Percentiles rank a stretch among this genome's conserved stretches.
Evolutionary conservation across 2,329 filamentous ascomycete genomes (phyloP).

Genomic region (Xylariaceae sp.): DNA sequence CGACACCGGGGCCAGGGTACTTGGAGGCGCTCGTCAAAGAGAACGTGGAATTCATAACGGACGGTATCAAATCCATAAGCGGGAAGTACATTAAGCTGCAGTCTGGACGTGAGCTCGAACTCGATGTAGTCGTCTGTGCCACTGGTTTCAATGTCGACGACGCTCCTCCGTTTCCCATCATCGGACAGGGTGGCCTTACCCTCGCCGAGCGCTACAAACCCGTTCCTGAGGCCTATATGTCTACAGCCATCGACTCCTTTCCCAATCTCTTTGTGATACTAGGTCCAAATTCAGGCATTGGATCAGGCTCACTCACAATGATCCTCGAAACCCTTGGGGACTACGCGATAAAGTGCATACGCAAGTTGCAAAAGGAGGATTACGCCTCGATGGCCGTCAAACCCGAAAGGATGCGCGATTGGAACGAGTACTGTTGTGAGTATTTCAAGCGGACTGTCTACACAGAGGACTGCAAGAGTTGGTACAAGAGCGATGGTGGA

Average conservation of each 20-base stretch:
- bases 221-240: conserved; percentile 41
- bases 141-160: too few relatives aligned
- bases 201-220: conserved; percentile 37
- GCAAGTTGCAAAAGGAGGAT: conserved; percentile 45
- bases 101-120: too few relatives aligned
- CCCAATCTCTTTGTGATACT: conserved; percentile 48
- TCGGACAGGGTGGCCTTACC: conserved; percentile 35
- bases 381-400: conserved; percentile 43
- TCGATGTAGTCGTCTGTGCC: conserved; percentile 15
- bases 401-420: conserved; percentile 42
- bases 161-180: background rate
- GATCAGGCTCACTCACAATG: conserved; percentile 42
- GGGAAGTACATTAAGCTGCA: conserved; percentile 3
- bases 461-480: conserved; percentile 46
- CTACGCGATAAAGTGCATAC: conserved; percentile 42
- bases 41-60: conserved; percentile 39
- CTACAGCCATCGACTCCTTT: conserved; percentile 42
- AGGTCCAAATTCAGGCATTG: conserved; percentile 46
- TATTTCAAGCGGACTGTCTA: conserved; percentile 49
- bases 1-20: conserved; percentile 44
- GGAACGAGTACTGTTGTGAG: conserved; percentile 41
- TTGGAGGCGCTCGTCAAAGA: conserved; percentile 39
- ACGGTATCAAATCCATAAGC: conserved; percentile 24
- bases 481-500: conserved; percentile 48
- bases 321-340: conserved; percentile 48